Conservation (phyloP, 1,284 basidiomycete species). For the Jaminaea rosea region DNA sequence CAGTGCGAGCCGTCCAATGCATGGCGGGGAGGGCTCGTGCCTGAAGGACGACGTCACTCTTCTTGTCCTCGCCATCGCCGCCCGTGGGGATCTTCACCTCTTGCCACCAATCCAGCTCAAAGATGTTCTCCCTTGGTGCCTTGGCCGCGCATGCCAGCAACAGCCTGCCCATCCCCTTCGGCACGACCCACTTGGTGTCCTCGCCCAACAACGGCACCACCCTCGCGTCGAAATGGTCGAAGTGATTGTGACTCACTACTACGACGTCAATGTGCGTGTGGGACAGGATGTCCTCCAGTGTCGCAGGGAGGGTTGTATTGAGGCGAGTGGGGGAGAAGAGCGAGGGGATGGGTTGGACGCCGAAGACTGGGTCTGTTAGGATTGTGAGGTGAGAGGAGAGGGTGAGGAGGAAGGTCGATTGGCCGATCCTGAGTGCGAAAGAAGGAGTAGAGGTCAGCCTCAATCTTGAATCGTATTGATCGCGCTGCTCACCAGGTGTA, state of each 20-base stretch:
- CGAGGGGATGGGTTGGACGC: conserved; percentile 49
- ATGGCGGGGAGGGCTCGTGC: conserved; percentile 27
- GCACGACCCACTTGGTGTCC: conserved; percentile 34
- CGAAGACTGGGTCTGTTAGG: conserved; percentile 52
- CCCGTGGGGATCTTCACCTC: conserved; percentile 9
- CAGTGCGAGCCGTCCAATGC: conserved; percentile 52
- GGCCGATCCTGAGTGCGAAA: conserved; percentile 27
- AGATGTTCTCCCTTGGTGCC: conserved; percentile 14
- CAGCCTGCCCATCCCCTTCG: conserved; percentile 28
- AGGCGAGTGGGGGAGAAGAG: conserved; percentile 49
- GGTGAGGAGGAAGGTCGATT: conserved; percentile 48
- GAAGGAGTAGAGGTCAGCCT: not conserved
- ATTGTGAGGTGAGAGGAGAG: conserved; percentile 50
- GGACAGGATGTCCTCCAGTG: conserved; percentile 43
- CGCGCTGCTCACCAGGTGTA: conserved; percentile 13
- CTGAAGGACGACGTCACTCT: too few relatives aligned
- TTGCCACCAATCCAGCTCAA: conserved; percentile 47
- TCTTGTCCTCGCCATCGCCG: not conserved
- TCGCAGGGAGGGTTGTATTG: conserved; percentile 49
- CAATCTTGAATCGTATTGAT: not conserved
- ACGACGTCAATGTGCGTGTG: conserved; percentile 49
- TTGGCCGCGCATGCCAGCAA: conserved; percentile 27
- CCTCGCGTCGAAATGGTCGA: conserved; percentile 36
- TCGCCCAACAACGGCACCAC: conserved; percentile 26
- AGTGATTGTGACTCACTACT: conserved; percentile 50